phyloP scores from a whole-genome alignment of 1,284 basidiomycete genomes.

The Garcileccinum viscosum region DNA sequence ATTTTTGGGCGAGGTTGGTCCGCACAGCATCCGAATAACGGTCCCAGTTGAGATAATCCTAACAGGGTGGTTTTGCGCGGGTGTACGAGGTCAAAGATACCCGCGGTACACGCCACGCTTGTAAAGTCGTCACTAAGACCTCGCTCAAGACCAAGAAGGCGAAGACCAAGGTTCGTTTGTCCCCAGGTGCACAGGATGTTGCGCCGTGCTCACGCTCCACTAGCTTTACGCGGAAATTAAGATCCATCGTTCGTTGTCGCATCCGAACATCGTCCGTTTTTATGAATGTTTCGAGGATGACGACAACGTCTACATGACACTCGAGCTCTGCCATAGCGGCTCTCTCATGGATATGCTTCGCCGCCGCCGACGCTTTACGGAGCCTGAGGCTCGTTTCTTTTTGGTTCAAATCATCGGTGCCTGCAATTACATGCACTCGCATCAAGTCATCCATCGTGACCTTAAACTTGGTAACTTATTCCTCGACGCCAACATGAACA shows the following conservation, averaged over 20 bases:
- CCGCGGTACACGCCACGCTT: conserved; percentile 71
- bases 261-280: conserved; percentile 94
- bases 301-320: conserved; percentile 96
- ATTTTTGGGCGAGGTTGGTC: conserved; percentile 82
- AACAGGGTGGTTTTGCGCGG: conserved; percentile 87
- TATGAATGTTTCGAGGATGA: conserved; percentile 96
- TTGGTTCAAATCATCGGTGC: conserved; percentile 95
- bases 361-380: conserved; percentile 85
- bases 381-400: conserved; percentile 92
- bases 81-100: conserved; percentile 87
- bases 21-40: background rate
- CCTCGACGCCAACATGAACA: conserved; percentile 89
- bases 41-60: conserved; percentile 8
- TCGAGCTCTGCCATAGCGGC: conserved; percentile 92
- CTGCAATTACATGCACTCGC: conserved; percentile 95
- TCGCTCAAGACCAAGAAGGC: conserved; percentile 90
- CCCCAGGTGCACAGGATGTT: background rate
- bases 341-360: conserved; percentile 92
- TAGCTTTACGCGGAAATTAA: conserved; percentile 98
- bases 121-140: conserved; percentile 86
- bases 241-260: conserved; percentile 90
- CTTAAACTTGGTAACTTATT: conserved; percentile 97
- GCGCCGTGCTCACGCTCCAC: conserved; percentile 7
- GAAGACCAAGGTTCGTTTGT: conserved; percentile 79
- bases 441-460: conserved; percentile 96